A percentile compares a stretch with the other conserved stretches of the same genome.
These are phyloP conservation scores for Nepenthes alata DNA, from an alignment of 179 eudicot genomes.

Conservation along the genomic window DNA sequence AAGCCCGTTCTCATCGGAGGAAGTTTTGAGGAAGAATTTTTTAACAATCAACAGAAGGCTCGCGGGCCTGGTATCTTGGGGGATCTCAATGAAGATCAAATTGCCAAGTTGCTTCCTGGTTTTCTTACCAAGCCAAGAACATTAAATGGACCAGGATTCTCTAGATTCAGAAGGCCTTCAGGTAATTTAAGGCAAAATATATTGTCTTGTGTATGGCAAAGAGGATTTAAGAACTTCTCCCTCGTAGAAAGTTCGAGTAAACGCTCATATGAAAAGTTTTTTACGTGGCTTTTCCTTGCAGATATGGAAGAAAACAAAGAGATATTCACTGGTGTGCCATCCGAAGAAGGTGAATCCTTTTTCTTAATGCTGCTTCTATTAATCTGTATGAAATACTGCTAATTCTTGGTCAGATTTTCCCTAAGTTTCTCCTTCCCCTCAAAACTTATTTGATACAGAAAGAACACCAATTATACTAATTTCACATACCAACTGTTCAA, in stretches of 20 bases:
- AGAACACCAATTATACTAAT: not conserved
- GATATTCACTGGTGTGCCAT: slow-evolving; percentile 1
- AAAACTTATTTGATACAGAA: not conserved
- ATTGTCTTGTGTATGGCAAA: too few species aligned
- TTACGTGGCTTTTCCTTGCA: slow-evolving; percentile 4
- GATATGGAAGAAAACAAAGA: slow-evolving; percentile 19
- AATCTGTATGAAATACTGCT: too few species aligned
- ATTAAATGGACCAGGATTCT: slow-evolving; percentile 16
- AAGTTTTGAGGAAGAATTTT: slow-evolving; percentile 51
- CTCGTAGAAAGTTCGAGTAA: too few species aligned
- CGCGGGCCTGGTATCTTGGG: slow-evolving; percentile 19
- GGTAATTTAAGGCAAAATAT: slow-evolving; percentile 19
- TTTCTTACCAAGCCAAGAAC: slow-evolving; percentile 18
- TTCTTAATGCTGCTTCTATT: not conserved
- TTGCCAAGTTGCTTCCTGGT: slow-evolving; percentile 10
- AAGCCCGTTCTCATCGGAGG: slow-evolving; percentile 62
- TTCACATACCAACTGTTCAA: not conserved
- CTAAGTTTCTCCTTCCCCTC: too few species aligned
- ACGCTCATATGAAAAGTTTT: too few species aligned
- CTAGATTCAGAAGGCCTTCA: slow-evolving; percentile 21
- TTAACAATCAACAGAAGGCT: slow-evolving; percentile 22
- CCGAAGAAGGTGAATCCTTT: slow-evolving; percentile 14
- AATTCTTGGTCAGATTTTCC: too few species aligned
- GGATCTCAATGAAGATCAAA: slow-evolving; percentile 20
- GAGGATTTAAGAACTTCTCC: too few species aligned